Base-by-base conservation (phyloP, 2,329 filamentous ascomycete genomes). In the Fusarium sp. region DNA sequence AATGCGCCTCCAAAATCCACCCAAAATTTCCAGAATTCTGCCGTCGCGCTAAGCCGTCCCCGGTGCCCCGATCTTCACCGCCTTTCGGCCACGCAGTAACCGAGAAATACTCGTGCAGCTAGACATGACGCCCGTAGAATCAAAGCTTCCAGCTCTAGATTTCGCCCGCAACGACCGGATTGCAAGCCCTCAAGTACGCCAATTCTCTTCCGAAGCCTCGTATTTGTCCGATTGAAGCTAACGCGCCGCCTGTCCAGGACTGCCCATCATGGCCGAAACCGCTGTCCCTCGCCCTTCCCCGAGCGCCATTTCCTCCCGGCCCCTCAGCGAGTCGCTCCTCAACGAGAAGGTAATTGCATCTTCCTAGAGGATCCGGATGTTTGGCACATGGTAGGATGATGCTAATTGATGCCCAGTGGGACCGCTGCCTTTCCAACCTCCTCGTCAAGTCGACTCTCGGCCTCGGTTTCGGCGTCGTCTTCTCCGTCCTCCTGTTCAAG, bases 401-500 rank as follows among this genome's bases (percentile, higher is more conserved):
- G 30, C 78, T 76, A 71, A 83, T 77, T 73, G 34, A 70, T 23
- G 18, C 73, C 48, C 73, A 99, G 97, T 99, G 97, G 97, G 97
- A 99, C 85, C 96, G 94, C 87, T 98, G 97, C 86, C 92, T 99
- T 79, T 98, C 97, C 79, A 98, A 97, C 82, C 91, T 98, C 85
- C 91, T 99, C 83, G 97, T 99, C 89, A 95, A 97, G 86, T 98
- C 96, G 76, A 93, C 94, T 66, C 93, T 99, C 84, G 97, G 97
- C 81, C 93, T 98, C 83, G 95, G 94, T 79, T 99, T 99, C 87
- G 97, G 97, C 83, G 93, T 99, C 84, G 94, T 99, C 86, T 98
- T 99, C 89, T 98, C 97, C 72, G 95, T 99, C 72, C 93, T 99
- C 68, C 87, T 99, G 66, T 99, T 99, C 91, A 98, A 97, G 90